Evolutionary conservation across 2,329 filamentous ascomycete species (phyloP).

Genomic region (Hypoxylon sp.): DNA sequence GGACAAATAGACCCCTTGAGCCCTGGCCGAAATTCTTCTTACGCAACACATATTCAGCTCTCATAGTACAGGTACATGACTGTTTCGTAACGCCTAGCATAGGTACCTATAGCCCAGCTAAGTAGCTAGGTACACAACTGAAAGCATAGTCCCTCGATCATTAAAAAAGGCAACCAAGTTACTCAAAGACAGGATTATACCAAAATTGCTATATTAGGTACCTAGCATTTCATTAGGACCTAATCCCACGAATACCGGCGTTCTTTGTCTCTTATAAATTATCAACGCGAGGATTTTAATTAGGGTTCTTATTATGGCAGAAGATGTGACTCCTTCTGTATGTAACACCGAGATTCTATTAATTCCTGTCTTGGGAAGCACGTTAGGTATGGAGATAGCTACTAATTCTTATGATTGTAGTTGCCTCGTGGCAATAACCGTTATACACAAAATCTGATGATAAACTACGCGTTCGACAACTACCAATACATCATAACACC

Average conservation of each 20-base stretch:
- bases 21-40: background rate
- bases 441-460: slow-evolving; percentile 25
- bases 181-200: background rate
- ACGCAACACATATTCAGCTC: background rate
- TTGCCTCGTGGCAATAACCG: background rate
- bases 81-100: background rate
- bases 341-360: background rate
- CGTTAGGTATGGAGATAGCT: background rate
- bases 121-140: background rate
- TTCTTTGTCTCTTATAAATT: background rate
- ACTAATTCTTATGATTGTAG: background rate
- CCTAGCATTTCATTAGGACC: no score
- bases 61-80: background rate
- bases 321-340: background rate
- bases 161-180: no score
- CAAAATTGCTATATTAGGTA: background rate
- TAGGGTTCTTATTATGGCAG: background rate
- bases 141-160: background rate
- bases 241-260: background rate
- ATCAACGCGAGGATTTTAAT: background rate
- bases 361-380: background rate
- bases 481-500: slow-evolving; percentile 35
- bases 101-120: no score
- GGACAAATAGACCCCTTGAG: background rate
- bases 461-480: slow-evolving; percentile 27